Base-by-base conservation (phyloP, 2,329 filamentous ascomycete genomes). In the Aspergillus quadricinctus region DNA sequence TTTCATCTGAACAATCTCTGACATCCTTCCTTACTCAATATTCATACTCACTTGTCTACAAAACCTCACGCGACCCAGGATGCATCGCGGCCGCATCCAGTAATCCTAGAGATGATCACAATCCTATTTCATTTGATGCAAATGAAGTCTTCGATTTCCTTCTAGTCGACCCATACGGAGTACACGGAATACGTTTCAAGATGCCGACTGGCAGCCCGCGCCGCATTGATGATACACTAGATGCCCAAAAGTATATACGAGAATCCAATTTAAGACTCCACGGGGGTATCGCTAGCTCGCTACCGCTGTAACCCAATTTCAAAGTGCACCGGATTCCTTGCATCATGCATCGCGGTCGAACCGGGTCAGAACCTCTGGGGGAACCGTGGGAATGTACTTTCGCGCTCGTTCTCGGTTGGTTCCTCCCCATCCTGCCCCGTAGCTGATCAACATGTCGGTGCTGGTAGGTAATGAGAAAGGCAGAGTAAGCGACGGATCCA, bases 371-470 rank as follows among this genome's bases (percentile, higher is more conserved):
- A 97, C 96, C 75, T 99, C 94, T 0, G 92, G 88, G 19, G 94
- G 93, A 53, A 99, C 90, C 0, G 90, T 96, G 2, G 94, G 94
- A 48, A 96, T 95, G 72, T 99, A 99, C 76, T 96, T 96, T 63
- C 91, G 83, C 73, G 95, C 94, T 55, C 92, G 83, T 75, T 97
- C 94, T 60, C 89, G 83, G 76, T 99, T 96, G 49, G 94, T 79
- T 0, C 94, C 94, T 4, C 94, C 94, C 68, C 97, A 94, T 0
- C 94, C 94, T 11, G 94, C 92, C 0, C 94, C 94, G 68, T 95
- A 99, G 63, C 88, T 93, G 49, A 99, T 85, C 49, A 97, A 82
- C 94, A 99, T 99, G 72, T 99, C 94, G 27, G 92, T 97, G 56
- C 91, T 94, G 1, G 93, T 96, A 1, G 94, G 94, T 28, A 99